Conservation (phyloP, 164 flowering plant species). For the Echeveria elegans region DNA sequence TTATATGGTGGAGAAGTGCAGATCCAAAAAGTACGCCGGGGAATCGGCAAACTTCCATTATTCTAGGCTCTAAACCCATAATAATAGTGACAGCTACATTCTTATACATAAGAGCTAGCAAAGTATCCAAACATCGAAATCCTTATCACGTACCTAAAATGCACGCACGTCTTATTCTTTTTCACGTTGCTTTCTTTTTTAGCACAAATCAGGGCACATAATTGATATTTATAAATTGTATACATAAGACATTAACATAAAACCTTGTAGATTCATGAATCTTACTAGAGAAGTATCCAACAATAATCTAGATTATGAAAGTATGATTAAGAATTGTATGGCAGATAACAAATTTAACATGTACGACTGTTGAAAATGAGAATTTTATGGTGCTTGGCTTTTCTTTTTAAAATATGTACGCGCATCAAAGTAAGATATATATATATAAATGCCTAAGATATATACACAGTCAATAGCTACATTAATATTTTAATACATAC, state of each 20-base stretch:
- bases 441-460: too few species aligned
- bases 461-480: background rate
- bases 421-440: background rate
- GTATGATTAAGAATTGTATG: background rate
- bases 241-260: slow-evolving; percentile 12
- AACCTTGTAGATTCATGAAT: background rate
- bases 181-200: slow-evolving; percentile 37
- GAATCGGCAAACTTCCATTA: slow-evolving; percentile 19
- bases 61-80: background rate
- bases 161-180: slow-evolving; percentile 59
- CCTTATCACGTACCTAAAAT: slow-evolving; percentile 10
- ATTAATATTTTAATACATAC: background rate
- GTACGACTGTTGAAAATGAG: background rate
- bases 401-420: background rate
- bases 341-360: background rate
- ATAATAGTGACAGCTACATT: background rate
- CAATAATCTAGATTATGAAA: background rate
- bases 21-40: slow-evolving; percentile 44
- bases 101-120: background rate
- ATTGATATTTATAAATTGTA: background rate
- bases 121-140: background rate
- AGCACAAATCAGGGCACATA: slow-evolving; percentile 10
- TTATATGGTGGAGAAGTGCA: slow-evolving; percentile 9
- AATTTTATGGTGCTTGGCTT: slow-evolving; percentile 1
- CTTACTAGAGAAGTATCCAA: background rate